phyloP scores from a whole-genome alignment of 768 basidiomycete genomes.

The Gymnopilus junonius region DNA sequence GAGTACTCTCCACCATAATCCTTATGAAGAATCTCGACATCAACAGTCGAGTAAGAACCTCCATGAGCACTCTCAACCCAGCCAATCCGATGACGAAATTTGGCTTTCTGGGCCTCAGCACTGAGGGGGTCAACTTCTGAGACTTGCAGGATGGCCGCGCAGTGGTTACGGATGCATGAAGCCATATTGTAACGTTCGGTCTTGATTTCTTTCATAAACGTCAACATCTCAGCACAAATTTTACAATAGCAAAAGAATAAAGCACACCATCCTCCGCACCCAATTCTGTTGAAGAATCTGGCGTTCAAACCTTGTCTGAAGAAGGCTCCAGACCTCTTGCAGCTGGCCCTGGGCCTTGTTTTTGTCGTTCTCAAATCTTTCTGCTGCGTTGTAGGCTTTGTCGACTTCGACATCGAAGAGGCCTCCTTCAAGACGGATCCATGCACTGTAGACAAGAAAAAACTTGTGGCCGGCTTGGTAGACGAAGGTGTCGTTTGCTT shows the following conservation, averaged over 20 bases:
- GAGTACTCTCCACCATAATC: constrained; percentile 10
- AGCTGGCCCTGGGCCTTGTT: background rate
- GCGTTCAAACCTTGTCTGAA: no score
- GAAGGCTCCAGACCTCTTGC: background rate
- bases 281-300: no score
- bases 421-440: constrained; percentile 11
- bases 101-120: constrained; percentile 11
- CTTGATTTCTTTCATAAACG: constrained; percentile 19
- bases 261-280: no score
- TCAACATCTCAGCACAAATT: no score
- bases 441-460: constrained; percentile 12
- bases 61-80: constrained; percentile 13
- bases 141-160: constrained; percentile 13
- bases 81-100: constrained; percentile 20
- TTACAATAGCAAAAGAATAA: no score
- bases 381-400: background rate
- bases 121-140: constrained; percentile 13
- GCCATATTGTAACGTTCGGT: constrained; percentile 20
- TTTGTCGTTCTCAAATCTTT: background rate
- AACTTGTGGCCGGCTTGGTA: constrained; percentile 20
- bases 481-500: background rate
- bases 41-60: constrained; percentile 18
- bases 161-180: constrained; percentile 14
- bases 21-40: constrained; percentile 22
- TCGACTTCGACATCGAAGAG: constrained; percentile 8